Conservation (phyloP, 164 flowering plant genomes). For the Macadamia integrifolia region DNA sequence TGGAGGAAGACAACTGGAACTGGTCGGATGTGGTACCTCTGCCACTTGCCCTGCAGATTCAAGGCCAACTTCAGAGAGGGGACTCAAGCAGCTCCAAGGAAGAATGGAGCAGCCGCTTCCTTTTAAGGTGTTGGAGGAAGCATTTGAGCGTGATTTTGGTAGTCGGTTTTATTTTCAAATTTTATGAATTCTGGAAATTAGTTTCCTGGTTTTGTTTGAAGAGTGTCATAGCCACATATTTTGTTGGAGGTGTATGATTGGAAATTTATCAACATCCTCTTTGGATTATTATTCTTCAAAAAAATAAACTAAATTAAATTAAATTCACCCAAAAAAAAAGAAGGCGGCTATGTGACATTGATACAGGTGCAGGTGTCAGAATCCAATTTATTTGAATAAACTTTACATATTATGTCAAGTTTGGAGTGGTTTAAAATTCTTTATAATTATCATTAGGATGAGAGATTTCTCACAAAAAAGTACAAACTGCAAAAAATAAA, state of each 20-base stretch:
- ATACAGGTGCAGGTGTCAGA: no score
- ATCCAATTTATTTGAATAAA: no score
- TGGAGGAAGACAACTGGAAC: slow-evolving; percentile 36
- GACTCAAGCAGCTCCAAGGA: slow-evolving; percentile 57
- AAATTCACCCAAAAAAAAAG: no score
- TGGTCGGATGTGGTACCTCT: slow-evolving; percentile 32
- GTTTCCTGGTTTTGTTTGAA: slow-evolving; percentile 7
- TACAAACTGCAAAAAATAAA: no score
- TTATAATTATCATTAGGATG: no score
- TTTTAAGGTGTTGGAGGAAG: slow-evolving; percentile 2
- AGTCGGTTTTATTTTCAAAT: slow-evolving; percentile 2
- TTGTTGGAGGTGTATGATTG: background rate
- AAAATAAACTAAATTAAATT: no score
- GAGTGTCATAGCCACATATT: background rate
- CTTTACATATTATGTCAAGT: no score
- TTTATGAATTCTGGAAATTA: background rate
- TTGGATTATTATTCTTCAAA: background rate
- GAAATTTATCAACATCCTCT: background rate
- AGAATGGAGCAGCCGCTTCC: slow-evolving; percentile 29
- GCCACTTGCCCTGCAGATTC: slow-evolving; percentile 29
- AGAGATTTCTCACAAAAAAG: no score
- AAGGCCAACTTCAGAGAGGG: slow-evolving; percentile 41
- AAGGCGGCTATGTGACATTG: no score
- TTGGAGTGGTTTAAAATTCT: no score
- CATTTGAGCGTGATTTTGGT: slow-evolving; percentile 9